Percentiles rank a stretch among this genome's conserved stretches.
Evolutionary conservation across 441 rosid species (phyloP).

Genomic region (Breynia disticha): DNA sequence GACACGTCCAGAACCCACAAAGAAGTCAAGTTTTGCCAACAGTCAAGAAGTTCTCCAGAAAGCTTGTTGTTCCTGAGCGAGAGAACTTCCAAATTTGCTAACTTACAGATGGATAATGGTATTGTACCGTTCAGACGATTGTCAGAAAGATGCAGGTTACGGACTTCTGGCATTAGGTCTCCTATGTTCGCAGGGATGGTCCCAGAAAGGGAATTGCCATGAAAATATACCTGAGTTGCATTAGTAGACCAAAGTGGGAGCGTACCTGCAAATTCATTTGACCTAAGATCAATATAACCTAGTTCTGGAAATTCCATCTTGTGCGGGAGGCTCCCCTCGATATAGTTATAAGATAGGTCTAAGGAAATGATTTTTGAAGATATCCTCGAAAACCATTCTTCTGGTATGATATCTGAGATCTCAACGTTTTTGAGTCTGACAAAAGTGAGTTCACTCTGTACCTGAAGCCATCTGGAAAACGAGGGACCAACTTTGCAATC

Average conservation of each 20-base stretch:
- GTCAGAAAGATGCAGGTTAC: slow-evolving; percentile 23
- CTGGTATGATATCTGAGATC: slow-evolving; percentile 22
- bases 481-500: slow-evolving; percentile 17
- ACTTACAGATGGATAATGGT: slow-evolving; percentile 35
- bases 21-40: slow-evolving; percentile 30
- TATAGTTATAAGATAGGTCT: slow-evolving; percentile 12
- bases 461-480: slow-evolving; percentile 22
- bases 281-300: slow-evolving; percentile 12
- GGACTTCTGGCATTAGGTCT: slow-evolving; percentile 44
- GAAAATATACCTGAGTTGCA: slow-evolving; percentile 18
- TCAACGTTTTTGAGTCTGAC: slow-evolving; percentile 10
- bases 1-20: slow-evolving; percentile 38
- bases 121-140: slow-evolving; percentile 38
- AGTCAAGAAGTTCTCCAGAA: slow-evolving; percentile 35
- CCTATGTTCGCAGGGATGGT: slow-evolving; percentile 33
- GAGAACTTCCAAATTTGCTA: slow-evolving; percentile 24
- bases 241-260: slow-evolving; percentile 24
- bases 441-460: slow-evolving; percentile 11
- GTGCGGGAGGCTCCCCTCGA: slow-evolving; percentile 8
- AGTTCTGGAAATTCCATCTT: slow-evolving; percentile 6
- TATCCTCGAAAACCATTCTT: slow-evolving; percentile 20
- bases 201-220: slow-evolving; percentile 44
- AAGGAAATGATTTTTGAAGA: slow-evolving; percentile 1
- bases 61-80: slow-evolving; percentile 36
- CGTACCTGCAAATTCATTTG: slow-evolving; percentile 20